A percentile compares a stretch with the other conserved stretches of the same genome.
phyloP scores from a whole-genome alignment of 352 stramenopile species.

The Pythium monospermum region DNA sequence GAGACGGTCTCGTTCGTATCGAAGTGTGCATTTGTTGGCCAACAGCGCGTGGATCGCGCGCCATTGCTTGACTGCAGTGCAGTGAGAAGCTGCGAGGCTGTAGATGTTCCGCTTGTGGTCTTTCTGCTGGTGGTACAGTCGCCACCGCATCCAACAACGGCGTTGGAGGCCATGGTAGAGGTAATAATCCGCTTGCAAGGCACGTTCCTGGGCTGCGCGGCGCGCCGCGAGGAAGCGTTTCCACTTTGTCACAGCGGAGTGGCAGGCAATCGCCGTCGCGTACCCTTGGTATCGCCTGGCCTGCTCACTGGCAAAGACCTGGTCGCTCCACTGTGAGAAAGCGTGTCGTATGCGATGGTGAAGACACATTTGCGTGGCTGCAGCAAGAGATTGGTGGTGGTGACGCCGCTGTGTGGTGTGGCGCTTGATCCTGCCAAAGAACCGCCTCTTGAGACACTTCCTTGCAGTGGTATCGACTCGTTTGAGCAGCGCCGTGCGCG shows the following conservation, averaged over 20 bases:
- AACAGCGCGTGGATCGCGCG: constrained; percentile 2
- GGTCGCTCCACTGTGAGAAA: background rate
- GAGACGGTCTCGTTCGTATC: constrained; percentile 2
- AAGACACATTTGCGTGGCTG: background rate
- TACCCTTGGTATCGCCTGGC: background rate
- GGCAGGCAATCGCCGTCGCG: background rate
- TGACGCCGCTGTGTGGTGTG: too few relatives aligned
- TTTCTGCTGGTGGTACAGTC: background rate
- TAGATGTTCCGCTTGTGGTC: background rate
- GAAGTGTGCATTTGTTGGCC: background rate
- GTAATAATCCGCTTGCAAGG: constrained; percentile 9
- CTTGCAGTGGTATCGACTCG: too few relatives aligned
- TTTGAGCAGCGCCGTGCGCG: too few relatives aligned
- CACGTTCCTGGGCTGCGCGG: background rate
- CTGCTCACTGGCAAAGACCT: constrained; percentile 4
- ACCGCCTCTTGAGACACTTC: too few relatives aligned
- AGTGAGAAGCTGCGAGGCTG: background rate
- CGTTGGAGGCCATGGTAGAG: constrained; percentile 11
- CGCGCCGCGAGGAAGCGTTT: constrained; percentile 8
- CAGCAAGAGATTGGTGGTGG: too few relatives aligned
- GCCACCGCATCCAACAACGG: constrained; percentile 11
- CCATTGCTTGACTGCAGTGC: background rate
- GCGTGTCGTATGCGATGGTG: background rate
- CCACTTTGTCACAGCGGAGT: constrained; percentile 7
- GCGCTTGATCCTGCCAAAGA: too few relatives aligned